Percentiles rank a stretch among this genome's conserved stretches.
These are phyloP conservation scores for Coemansia sp. DNA, from an alignment of 192 early-diverging fungal genomes.

Conservation along the genomic window DNA sequence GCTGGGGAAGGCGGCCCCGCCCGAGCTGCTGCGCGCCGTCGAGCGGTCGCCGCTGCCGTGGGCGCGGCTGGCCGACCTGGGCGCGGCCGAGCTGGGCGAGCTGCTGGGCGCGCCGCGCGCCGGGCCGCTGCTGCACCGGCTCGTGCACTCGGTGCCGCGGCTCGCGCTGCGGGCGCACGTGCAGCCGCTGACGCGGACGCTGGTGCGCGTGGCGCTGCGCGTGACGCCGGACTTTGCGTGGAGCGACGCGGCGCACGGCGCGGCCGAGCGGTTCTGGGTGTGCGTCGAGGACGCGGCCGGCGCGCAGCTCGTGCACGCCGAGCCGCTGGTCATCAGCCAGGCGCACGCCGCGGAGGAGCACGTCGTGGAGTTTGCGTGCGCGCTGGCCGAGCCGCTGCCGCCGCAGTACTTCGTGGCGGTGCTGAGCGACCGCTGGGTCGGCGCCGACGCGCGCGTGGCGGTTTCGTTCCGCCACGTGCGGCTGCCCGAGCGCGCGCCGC, in stretches of 20 bases:
- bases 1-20: slow-evolving; percentile 65
- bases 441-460: slow-evolving; percentile 85
- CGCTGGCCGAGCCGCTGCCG: slow-evolving; percentile 87
- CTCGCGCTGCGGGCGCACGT: slow-evolving; percentile 87
- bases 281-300: slow-evolving; percentile 92
- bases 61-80: slow-evolving; percentile 92
- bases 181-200: slow-evolving; percentile 88
- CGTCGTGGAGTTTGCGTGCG: slow-evolving; percentile 83
- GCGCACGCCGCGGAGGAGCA: slow-evolving; percentile 84
- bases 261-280: slow-evolving; percentile 91
- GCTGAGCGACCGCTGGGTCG: slow-evolving; percentile 94
- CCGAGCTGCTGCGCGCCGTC: slow-evolving; percentile 79
- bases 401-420: slow-evolving; percentile 96
- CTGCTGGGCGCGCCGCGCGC: slow-evolving; percentile 79
- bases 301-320: slow-evolving; percentile 83
- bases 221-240: slow-evolving; percentile 94
- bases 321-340: slow-evolving; percentile 87
- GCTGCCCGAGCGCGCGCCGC: slow-evolving; percentile 87
- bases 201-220: slow-evolving; percentile 87
- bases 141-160: slow-evolving; percentile 91
- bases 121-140: slow-evolving; percentile 87
- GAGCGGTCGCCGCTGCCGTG: slow-evolving; percentile 95
- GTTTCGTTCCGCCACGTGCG: slow-evolving; percentile 92
- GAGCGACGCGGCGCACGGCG: slow-evolving; percentile 84
- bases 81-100: slow-evolving; percentile 90